A percentile compares a stretch with the other conserved stretches of the same genome.
phyloP scores from a whole-genome alignment of 1,284 basidiomycete species.

The Tilletia setariae region DNA sequence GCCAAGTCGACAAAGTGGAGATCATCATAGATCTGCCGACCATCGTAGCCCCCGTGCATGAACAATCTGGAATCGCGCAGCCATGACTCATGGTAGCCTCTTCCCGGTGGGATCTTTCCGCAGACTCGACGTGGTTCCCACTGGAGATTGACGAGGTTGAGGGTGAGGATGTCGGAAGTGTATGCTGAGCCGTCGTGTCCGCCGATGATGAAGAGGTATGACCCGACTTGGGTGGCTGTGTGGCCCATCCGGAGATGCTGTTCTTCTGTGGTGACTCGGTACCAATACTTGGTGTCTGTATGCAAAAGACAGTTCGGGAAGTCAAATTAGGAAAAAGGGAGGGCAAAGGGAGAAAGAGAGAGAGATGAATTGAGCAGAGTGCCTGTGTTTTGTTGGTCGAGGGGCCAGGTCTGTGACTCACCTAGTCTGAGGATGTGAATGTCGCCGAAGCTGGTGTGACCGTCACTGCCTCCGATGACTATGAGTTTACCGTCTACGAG shows the following conservation, averaged over 20 bases:
- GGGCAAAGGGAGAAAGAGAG: constrained; percentile 1
- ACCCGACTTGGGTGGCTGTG: constrained; percentile 84
- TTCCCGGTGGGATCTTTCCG: constrained; percentile 67
- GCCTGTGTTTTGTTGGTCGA: too few species aligned
- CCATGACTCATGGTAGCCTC: constrained; percentile 79
- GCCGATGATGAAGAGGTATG: constrained; percentile 81
- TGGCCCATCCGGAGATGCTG: constrained; percentile 75
- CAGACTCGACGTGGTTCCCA: constrained; percentile 65
- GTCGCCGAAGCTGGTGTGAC: constrained; percentile 70
- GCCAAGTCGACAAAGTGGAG: constrained; percentile 79
- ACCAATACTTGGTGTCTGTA: constrained; percentile 68
- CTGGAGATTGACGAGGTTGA: constrained; percentile 62
- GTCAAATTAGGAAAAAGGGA: too few species aligned
- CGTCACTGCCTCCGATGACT: constrained; percentile 67
- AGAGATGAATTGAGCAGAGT: too few species aligned
- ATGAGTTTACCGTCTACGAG: constrained; percentile 79
- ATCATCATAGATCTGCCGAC: constrained; percentile 75
- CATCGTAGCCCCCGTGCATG: constrained; percentile 84
- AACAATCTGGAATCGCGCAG: constrained; percentile 79
- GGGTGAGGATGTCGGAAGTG: constrained; percentile 67
- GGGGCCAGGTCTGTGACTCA: too few species aligned
- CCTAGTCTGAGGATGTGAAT: constrained; percentile 76
- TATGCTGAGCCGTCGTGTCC: constrained; percentile 80
- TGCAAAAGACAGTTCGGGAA: not conserved
- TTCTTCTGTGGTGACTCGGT: constrained; percentile 61